phyloP scores from a whole-genome alignment of 805 yeast species.

The Tetrapisispora taiwanensis region DNA sequence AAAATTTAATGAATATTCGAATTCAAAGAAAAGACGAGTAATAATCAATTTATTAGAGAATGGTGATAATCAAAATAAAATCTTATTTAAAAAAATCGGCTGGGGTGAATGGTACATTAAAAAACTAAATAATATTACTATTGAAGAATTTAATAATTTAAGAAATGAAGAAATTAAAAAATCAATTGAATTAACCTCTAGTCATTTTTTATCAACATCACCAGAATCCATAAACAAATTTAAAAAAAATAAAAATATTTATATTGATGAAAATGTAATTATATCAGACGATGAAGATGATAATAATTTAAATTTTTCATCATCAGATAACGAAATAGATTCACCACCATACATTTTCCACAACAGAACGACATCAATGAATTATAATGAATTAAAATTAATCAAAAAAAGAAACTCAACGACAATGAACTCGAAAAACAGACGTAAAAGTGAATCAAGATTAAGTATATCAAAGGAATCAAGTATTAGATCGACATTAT shows the following conservation, averaged over 20 bases:
- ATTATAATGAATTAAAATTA: constrained; percentile 3
- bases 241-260: constrained; percentile 22
- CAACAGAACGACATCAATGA: neutral
- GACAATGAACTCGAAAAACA: neutral
- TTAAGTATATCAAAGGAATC: constrained; percentile 29
- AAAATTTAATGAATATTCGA: constrained; percentile 67
- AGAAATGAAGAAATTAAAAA: constrained; percentile 30
- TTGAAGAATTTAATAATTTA: constrained; percentile 29
- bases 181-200: neutral
- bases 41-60: constrained; percentile 81
- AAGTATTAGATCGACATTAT: constrained; percentile 22
- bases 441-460: constrained; percentile 23
- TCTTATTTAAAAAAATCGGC: constrained; percentile 86
- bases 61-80: constrained; percentile 42
- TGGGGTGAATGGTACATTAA: constrained; percentile 93
- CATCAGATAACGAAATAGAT: constrained; percentile 4
- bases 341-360: neutral
- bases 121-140: constrained; percentile 14
- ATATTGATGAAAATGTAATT: constrained; percentile 33
- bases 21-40: constrained; percentile 80
- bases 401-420: constrained; percentile 8
- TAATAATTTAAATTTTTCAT: too few species aligned
- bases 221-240: constrained; percentile 23
- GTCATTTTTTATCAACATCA: neutral
- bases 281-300: constrained; percentile 27